Base-by-base conservation (phyloP, 179 eudicot genomes). In the Monotropa hypopitys region DNA sequence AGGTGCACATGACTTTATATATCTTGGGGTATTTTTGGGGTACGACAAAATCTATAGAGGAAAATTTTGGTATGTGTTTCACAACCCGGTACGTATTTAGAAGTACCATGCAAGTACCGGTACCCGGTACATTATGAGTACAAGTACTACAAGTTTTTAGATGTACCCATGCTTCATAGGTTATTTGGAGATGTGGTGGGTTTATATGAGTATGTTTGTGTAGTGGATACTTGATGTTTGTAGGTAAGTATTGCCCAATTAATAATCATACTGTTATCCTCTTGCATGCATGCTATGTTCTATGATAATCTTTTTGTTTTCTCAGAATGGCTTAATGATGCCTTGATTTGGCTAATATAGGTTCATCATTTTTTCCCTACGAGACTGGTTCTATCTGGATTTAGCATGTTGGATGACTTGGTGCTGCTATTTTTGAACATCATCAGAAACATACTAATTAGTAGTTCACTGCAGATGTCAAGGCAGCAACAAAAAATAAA, bases 401-500 rank as follows among this genome's bases (percentile, higher is more conserved):
- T 51, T 49, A 30, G 40, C 18, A 16, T 40, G 47, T 71, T 71
- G 59, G 12, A 30, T 16, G 42, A 30, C 20, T 71, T 53, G 16
- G 40, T 81, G 40, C 11, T 72, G 38, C 67, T 30, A 43, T 59
- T 70, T 51, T n/a, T 80, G 78, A 42, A 20, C 35, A 40, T 46
- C 21, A 3, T 46, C 13, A 21, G 54, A 40, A 35, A 49, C 28
- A 38, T 59, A 70, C 72, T 66, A 73, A 79, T 47, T 6, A 56
- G 46, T 50, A 43, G 77, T 74, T 81, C 72, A 63, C 63, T 78
- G 81, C 96, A 96, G 99, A 96, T 87, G 77, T 96, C 51, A 96
- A 88, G 84, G 74, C 84, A 56, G 96, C 99, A 10, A 88, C 88
- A 51, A 96, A 96, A 80, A 91, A 96, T 82, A 96, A 96, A 88